Conservation (phyloP, 768 basidiomycete species). For the Russula sp. region DNA sequence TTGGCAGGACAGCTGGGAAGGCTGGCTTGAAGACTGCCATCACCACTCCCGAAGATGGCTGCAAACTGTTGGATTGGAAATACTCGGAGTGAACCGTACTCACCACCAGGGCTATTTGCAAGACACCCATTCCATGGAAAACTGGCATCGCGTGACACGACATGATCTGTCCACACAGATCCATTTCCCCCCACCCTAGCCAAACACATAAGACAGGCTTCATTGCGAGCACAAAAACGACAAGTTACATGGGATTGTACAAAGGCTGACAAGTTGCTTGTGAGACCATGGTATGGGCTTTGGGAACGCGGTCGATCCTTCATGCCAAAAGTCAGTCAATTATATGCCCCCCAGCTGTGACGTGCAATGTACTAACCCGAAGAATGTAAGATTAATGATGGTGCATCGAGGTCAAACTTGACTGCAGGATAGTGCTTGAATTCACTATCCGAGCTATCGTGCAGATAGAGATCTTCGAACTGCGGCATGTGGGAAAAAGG, state of each 20-base stretch:
- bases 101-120: slow-evolving; percentile 25
- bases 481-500: slow-evolving; percentile 19
- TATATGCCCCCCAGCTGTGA: background rate
- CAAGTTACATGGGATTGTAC: slow-evolving; percentile 15
- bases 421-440: slow-evolving; percentile 17
- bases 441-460: background rate
- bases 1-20: slow-evolving; percentile 26
- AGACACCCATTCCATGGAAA: slow-evolving; percentile 30
- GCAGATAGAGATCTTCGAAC: slow-evolving; percentile 24
- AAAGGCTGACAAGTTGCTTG: slow-evolving; percentile 6
- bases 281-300: slow-evolving; percentile 26
- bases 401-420: slow-evolving; percentile 17
- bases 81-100: background rate
- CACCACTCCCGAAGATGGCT: slow-evolving; percentile 26
- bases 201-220: background rate
- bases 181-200: slow-evolving; percentile 22
- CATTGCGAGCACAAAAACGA: background rate
- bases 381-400: slow-evolving; percentile 26
- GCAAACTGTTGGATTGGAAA: background rate
- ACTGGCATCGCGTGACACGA: slow-evolving; percentile 28
- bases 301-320: slow-evolving; percentile 28
- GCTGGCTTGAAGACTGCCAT: slow-evolving; percentile 28
- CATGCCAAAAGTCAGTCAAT: background rate
- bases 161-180: slow-evolving; percentile 24
- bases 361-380: slow-evolving; percentile 21